Base-by-base conservation (phyloP, 805 yeast genomes). In the Kodamaea hsintzibuensis region DNA sequence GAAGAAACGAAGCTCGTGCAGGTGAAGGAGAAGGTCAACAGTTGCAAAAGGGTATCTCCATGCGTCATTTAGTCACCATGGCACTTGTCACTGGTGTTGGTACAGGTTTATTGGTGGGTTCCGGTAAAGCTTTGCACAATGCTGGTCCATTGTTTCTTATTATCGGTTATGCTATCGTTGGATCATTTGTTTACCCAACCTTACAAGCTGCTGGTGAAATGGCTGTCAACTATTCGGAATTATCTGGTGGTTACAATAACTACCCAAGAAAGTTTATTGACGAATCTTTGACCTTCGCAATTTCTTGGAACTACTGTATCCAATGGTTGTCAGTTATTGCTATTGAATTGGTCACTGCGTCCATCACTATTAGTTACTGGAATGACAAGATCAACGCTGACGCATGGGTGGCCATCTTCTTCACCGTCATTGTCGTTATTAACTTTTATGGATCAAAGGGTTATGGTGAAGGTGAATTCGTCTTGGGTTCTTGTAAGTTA, bases 291-390 rank as follows among this genome's bases (percentile, higher is more conserved):
- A 82, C 83, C 2, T 85, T 85, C 63, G 82, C 89, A 1, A 77
- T 80, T 40, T 82, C 85, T 17, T 81, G 87, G 82, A 81, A 80
- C 60, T 85, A 84, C 62, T 82, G 83, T 66, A 70, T 85, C 47
- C 85, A 83, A 66, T 85, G 88, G 86, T 67, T 82, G 59, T 74
- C 81, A 44, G 86, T 83, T 53, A 75, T 85, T 51, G 83, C 88
- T 2, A 74, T 85, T 47, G 89, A 85, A 63, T 73, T 84, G 62
- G 87, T 84, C 27, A 83, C 88, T 19, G 87, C 87, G 16, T 73
- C 84, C 42, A 78, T 83, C 74, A 83, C 88, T 25, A 77, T 85
- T 54, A 71, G 78, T 57, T 84, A 72, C 66, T 85, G 90, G 90
- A 70, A 75, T 2, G 56, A 67, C n/a, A 43, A 50, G 4, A 73